Percentiles rank a stretch among this genome's conserved stretches.
These are phyloP conservation scores for Pinus taeda DNA, from an alignment of 75 land plant genomes.

Conservation along the genomic window DNA sequence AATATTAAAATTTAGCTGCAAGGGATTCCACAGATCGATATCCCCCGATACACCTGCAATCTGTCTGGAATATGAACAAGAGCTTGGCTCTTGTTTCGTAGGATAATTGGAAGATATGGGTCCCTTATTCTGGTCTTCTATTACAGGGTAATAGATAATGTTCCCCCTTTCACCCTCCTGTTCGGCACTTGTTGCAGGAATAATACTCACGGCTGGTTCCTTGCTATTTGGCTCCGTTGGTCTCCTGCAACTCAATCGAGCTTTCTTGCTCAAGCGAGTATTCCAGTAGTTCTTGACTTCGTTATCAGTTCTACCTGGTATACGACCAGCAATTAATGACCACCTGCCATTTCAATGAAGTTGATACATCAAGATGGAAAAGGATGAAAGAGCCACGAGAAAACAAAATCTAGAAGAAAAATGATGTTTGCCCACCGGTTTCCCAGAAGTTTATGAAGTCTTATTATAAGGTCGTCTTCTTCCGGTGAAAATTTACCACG, in stretches of 20 bases:
- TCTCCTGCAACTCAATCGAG: background rate
- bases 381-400: background rate
- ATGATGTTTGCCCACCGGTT: slow-evolving; percentile 10
- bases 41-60: background rate
- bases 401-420: background rate
- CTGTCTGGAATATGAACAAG: background rate
- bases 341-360: background rate
- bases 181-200: background rate
- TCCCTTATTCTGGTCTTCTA: background rate
- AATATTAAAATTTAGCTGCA: background rate
- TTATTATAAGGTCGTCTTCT: slow-evolving; percentile 29
- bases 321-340: background rate
- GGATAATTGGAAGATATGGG: background rate
- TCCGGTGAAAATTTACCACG: slow-evolving; percentile 15
- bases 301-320: background rate
- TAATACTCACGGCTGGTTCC: background rate
- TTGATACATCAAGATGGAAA: background rate
- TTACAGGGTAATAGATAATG: background rate
- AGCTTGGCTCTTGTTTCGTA: too few relatives aligned
- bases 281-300: background rate
- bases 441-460: slow-evolving; percentile 21
- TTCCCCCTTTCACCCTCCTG: background rate
- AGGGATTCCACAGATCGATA: background rate
- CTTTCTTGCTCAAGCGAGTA: background rate
- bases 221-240: background rate